Conservation (phyloP, 2,329 filamentous ascomycete species). For the Aspergillus melleus region DNA sequence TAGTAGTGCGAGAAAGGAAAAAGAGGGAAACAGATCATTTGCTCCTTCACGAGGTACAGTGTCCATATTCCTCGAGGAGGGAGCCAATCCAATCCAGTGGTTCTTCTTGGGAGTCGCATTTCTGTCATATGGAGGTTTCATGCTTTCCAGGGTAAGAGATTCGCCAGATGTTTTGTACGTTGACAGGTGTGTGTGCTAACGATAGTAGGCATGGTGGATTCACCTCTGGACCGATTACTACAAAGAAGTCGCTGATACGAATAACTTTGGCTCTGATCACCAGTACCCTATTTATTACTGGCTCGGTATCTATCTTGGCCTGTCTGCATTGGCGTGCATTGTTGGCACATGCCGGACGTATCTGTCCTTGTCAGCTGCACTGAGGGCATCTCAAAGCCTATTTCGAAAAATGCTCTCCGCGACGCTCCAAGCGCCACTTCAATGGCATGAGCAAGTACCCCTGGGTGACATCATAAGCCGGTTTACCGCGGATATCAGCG, state of each 20-base stretch:
- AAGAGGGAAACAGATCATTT: too few relatives aligned
- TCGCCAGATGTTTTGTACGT: too few relatives aligned
- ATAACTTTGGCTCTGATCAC: not conserved
- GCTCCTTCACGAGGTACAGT: too few relatives aligned
- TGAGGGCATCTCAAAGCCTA: not conserved
- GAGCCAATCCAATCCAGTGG: not conserved
- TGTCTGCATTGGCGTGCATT: slow-evolving; percentile 46
- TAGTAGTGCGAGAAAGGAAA: not conserved
- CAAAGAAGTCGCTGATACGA: not conserved
- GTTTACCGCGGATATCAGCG: slow-evolving; percentile 72
- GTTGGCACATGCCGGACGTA: slow-evolving; percentile 4
- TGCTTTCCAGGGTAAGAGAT: slow-evolving; percentile 1
- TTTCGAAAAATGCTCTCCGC: slow-evolving; percentile 1
- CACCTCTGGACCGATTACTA: not conserved
- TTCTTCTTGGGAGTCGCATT: not conserved
- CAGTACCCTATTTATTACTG: not conserved
- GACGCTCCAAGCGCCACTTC: slow-evolving; percentile 62
- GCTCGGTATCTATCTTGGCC: not conserved
- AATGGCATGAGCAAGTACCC: slow-evolving; percentile 76
- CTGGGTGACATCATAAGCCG: slow-evolving; percentile 72
- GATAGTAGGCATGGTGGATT: not conserved
- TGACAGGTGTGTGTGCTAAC: not conserved
- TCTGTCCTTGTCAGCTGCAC: slow-evolving; percentile 2
- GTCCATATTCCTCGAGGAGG: not conserved
- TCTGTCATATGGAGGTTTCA: not conserved